Base-by-base conservation (phyloP, 2,329 filamentous ascomycete genomes). In the Cladosporium colombiae region DNA sequence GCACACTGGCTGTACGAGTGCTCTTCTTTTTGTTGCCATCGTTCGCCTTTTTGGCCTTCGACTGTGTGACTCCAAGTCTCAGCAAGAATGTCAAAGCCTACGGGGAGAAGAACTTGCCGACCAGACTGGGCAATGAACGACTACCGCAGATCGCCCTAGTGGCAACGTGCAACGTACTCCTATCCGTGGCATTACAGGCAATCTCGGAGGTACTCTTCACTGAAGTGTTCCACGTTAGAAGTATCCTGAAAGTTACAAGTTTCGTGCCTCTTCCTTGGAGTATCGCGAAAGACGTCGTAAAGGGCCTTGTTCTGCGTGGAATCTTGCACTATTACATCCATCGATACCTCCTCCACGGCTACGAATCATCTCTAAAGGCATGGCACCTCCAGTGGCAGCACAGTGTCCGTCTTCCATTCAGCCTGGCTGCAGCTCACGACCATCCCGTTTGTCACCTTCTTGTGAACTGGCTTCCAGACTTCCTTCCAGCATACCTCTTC, bases 11-110 rank as follows among this genome's bases (percentile, higher is more conserved):
- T 27, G 81, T 93, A 58, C 89, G 91, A 50, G 66, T 89, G 11
- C 70, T 91, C 5, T 88, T 93, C 73, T 96, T 89, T 79, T 80
- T 95, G 2, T 62, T 91, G 0, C 93, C 93, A 0, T 91, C 91
- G 0, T 76, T 91, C 0, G 67, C 89, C 14, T 92, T 92, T 72
- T 86, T 95, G 1, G 73, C 88, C 3, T 89, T 96, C 74, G 93
- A 96, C 75, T 81, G 85, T 2, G 75, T 86, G 1, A 72, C 93
- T 0, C 92, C 93, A 0, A 89, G 87, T 65, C 80, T 93, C 2
- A 84, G 90, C 7, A 84, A 86, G 25, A 82, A 82, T 23, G 79
- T 94, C 76, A 96, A 96, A 75, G 82, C 87, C 59, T 86, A 89
- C 68, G 90, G 85, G 14, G 76, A 82, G 67, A 70, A 75, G 53